Base-by-base conservation (phyloP, 495 filamentous ascomycete species). In the Xylaria cubensis region DNA sequence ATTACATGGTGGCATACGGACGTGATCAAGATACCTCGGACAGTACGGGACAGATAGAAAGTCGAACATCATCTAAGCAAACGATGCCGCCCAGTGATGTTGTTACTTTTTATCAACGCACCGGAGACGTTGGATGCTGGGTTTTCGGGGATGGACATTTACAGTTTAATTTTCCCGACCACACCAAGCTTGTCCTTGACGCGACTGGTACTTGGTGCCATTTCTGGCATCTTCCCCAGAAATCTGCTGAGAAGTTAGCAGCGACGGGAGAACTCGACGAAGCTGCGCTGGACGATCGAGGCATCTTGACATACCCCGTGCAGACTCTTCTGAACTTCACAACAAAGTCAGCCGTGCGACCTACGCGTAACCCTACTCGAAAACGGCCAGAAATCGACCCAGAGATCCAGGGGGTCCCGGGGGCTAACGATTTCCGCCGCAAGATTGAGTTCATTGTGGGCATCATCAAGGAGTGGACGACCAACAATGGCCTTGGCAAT, bases 91-190 rank as follows among this genome's bases (percentile, higher is more conserved):
- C 84, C 7, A 83, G 84, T 17, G 91, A 92, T 62, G 92, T 94
- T 41, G 90, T 97, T 61, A 93, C 91, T 17, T 97, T 97, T 77
- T 97, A 97, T 80, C 92, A 97, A 81, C 87, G 94, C 46, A 88
- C 95, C 66, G 93, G 95, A 17, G 93, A 94, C 76, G 92, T 95
- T 44, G 92, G 94, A 36, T 90, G 94, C 77, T 95, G 95, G 95
- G 92, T 90, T 70, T 97, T 97, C 71, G 88, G 87, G 44, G 93
- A 97, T 79, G 94, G 94, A 1, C 90, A 93, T 74, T 90, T 97
- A 75, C 77, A 96, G 88, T 93, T 97, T 82, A 98, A 99, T 81
- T 99, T 98, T 82, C 94, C 95, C 8, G 96, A 99, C 74, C 96
- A 99, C 79, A 98, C 96, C 39, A 99, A 99, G 79, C 86, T 97